phyloP scores from a whole-genome alignment of 2,329 filamentous ascomycete species.

The Coniosporium tulheliwenetii region DNA sequence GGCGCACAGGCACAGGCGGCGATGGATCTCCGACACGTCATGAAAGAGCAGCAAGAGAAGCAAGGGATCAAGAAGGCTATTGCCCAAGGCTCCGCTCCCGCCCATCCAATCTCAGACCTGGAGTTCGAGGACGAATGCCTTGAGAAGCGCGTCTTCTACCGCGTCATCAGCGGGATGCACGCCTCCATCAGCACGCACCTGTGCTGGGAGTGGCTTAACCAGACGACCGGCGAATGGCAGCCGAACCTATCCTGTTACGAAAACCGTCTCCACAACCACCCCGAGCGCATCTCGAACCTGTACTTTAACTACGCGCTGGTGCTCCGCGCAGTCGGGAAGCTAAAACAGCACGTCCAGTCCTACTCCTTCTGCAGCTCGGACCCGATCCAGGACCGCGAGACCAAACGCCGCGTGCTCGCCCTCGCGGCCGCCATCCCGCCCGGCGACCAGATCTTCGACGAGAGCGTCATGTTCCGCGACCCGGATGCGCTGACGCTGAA shows the following conservation, averaged over 20 bases:
- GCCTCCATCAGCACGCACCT: constrained; percentile 92
- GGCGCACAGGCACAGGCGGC: constrained; percentile 36
- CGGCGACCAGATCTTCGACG: constrained; percentile 70
- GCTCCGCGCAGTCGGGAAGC: constrained; percentile 77
- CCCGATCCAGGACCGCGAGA: constrained; percentile 57
- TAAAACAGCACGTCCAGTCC: constrained; percentile 61
- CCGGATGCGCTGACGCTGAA: constrained; percentile 56
- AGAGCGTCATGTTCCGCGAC: constrained; percentile 82
- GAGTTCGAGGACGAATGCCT: constrained; percentile 84
- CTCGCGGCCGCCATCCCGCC: constrained; percentile 57
- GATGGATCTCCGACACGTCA: constrained; percentile 43
- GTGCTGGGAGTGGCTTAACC: constrained; percentile 92
- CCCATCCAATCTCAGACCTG: constrained; percentile 18
- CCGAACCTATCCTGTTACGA: constrained; percentile 86
- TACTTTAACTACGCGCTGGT: constrained; percentile 99
- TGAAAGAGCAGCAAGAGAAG: constrained; percentile 23
- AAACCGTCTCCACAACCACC: constrained; percentile 64
- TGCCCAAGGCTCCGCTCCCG: constrained; percentile 28
- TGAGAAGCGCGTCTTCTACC: constrained; percentile 97
- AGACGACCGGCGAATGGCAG: constrained; percentile 83
- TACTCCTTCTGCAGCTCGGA: constrained; percentile 94
- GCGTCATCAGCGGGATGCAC: constrained; percentile 93
- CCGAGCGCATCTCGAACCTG: constrained; percentile 87
- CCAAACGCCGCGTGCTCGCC: constrained; percentile 65
- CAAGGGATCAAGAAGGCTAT: constrained; percentile 45